Conservation (phyloP, 176 grass and related monocot species). For the Lolium multiflorum region DNA sequence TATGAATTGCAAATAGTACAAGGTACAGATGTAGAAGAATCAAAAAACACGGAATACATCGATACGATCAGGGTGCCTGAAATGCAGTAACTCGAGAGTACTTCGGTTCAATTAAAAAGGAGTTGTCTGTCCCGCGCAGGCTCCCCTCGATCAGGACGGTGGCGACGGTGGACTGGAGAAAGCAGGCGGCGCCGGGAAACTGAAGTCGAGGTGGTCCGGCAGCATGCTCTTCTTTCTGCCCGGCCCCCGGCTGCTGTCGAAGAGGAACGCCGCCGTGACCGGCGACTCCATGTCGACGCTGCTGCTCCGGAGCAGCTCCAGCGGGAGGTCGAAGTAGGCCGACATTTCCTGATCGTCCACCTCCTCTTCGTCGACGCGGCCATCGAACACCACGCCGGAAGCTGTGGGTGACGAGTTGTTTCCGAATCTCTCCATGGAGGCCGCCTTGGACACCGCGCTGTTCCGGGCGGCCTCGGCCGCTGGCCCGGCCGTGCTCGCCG, state of each 20-base stretch:
- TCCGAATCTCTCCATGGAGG: slow-evolving; percentile 73
- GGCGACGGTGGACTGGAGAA: slow-evolving; percentile 39
- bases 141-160: not conserved
- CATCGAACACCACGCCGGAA: slow-evolving; percentile 35
- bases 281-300: slow-evolving; percentile 55
- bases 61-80: not conserved
- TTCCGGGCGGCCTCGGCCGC: not conserved
- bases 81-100: slow-evolving; percentile 8
- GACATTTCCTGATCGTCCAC: slow-evolving; percentile 39
- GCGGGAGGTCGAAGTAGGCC: slow-evolving; percentile 62
- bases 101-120: not conserved
- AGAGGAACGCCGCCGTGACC: slow-evolving; percentile 59
- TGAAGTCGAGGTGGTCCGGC: slow-evolving; percentile 49
- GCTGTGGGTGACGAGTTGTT: slow-evolving; percentile 45
- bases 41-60: not conserved
- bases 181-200: slow-evolving; percentile 50
- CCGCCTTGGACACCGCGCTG: slow-evolving; percentile 46
- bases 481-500: slow-evolving; percentile 23
- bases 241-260: slow-evolving; percentile 40
- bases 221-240: slow-evolving; percentile 35
- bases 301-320: slow-evolving; percentile 56
- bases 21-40: not conserved
- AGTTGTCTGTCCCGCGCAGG: not conserved
- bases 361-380: slow-evolving; percentile 24
- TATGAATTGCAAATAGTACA: not conserved